Evolutionary conservation across 129 eudicot species (phyloP), one percentile per base, ranked within the genome.

Genomic region (Tagetes patula): DNA sequence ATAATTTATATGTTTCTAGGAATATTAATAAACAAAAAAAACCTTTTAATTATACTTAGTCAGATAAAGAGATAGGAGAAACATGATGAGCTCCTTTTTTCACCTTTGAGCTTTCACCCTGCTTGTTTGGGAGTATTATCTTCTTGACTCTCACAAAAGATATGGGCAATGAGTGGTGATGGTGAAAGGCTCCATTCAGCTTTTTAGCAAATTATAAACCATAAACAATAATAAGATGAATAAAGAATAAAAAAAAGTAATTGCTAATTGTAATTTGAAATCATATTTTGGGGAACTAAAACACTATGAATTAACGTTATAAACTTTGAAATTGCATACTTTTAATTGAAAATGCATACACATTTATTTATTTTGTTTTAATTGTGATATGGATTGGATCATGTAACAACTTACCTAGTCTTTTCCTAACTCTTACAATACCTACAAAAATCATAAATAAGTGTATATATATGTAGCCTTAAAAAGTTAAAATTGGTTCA

Each of bases 71-170:
- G 31, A 56, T 13, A 46, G 43, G 65, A 70, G 65, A 20, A 39
- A 70, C 64, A 39, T 52, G 54, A 8, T 52, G 54, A 8, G 66
- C 20, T 14, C 66, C 52, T 54, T 52, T 52, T 38, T 54, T 70
- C 36, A 38, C 48, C 71, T 71, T 40, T 52, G 52, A 32, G 27
- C 0, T 20, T 20, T 20, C 27, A 20, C 27, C 27, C 27, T 20
- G 27, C 27, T 20, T 20, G 27, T 47, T 52, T 75, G 52, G 79
- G 66, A 75, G 63, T 52, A 65, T 42, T 52, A 53, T 8, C 37
- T 41, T 30, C 10, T 20, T 52, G 66, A 65, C 79, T 65, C 53
- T 50, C 65, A 74, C 37, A 39, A 75, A 64, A 31, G 64, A 52
- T 11, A 14, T 12, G 9, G 62, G 65, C 31, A 39, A 36, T 65